A percentile compares a stretch with the other conserved stretches of the same genome.
Evolutionary conservation across 768 basidiomycete species (phyloP).

Genomic region (Hygrocybe punicea): DNA sequence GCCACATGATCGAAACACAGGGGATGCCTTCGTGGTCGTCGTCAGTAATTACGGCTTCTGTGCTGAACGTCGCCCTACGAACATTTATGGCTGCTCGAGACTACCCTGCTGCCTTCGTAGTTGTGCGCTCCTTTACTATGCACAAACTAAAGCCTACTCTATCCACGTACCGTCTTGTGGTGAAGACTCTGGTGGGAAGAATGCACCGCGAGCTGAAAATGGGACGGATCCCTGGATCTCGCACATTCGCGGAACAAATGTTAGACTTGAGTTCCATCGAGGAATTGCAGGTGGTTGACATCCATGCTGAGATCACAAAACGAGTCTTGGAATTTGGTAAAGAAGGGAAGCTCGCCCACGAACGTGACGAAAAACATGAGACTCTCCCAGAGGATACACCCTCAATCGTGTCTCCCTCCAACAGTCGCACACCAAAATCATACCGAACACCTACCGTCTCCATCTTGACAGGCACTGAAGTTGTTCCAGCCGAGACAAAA

Average conservation of each 20-base stretch:
- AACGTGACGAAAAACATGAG: not conserved
- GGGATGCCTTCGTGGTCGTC: constrained; percentile 15
- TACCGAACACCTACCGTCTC: not conserved
- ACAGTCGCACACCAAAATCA: not conserved
- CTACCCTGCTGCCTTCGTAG: constrained; percentile 46
- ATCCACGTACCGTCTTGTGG: constrained; percentile 39
- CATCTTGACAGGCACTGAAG: not conserved
- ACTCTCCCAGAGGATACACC: not conserved
- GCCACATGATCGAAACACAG: not conserved
- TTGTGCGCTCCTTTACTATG: constrained; percentile 30
- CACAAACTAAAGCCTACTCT: constrained; percentile 32
- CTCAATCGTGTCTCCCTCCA: not conserved
- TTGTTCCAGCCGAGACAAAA: not conserved
- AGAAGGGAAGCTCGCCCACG: too few species aligned
- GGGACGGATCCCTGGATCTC: too few species aligned
- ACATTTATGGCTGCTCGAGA: constrained; percentile 44
- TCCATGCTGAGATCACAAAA: too few species aligned
- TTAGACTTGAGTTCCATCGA: not conserved
- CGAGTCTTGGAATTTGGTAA: too few species aligned
- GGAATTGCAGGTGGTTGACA: not conserved
- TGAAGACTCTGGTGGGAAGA: constrained; percentile 36
- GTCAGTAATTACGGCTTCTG: constrained; percentile 28
- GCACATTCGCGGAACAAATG: not conserved
- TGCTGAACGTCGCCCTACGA: constrained; percentile 44
- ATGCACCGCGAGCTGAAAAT: constrained; percentile 23